Conservation (phyloP, 352 stramenopile species). For the Elongisporangium prolatum region DNA sequence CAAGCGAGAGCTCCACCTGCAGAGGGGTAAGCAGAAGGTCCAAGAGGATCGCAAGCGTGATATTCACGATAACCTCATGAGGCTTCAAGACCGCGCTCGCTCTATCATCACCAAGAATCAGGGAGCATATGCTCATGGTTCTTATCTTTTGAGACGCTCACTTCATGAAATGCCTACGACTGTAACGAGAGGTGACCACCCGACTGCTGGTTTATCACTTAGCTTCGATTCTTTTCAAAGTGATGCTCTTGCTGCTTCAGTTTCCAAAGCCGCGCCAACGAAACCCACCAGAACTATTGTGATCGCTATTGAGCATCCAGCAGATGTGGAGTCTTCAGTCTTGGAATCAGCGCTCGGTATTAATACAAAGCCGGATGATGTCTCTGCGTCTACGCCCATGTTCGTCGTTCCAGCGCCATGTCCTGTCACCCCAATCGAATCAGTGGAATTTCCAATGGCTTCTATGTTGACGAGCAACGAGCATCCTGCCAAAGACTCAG, state of each 20-base stretch:
- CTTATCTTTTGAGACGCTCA: slow-evolving; percentile 31
- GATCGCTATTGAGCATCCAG: not conserved
- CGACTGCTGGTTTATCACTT: not conserved
- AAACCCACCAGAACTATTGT: not conserved
- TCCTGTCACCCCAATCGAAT: not conserved
- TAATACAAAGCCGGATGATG: not conserved
- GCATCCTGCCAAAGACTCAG: not conserved
- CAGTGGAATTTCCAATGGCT: not conserved
- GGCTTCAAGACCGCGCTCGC: slow-evolving; percentile 22
- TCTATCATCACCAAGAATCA: slow-evolving; percentile 16
- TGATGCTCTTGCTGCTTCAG: not conserved
- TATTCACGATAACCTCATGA: slow-evolving; percentile 13
- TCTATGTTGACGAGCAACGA: not conserved
- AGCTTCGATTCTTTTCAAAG: not conserved
- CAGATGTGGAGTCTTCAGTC: not conserved
- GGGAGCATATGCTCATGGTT: slow-evolving; percentile 33
- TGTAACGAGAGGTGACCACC: not conserved
- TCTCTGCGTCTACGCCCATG: not conserved
- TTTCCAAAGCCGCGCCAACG: not conserved
- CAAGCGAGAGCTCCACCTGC: not conserved
- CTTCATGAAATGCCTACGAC: not conserved
- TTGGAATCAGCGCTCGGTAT: not conserved
- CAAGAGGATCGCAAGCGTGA: slow-evolving; percentile 8
- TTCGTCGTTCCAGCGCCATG: too few species aligned
- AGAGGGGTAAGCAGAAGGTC: slow-evolving; percentile 5